A percentile compares a stretch with the other conserved stretches of the same genome.
Conservation (phyloP, 805 yeast genomes). For the Kluyveromyces nonfermentans region DNA sequence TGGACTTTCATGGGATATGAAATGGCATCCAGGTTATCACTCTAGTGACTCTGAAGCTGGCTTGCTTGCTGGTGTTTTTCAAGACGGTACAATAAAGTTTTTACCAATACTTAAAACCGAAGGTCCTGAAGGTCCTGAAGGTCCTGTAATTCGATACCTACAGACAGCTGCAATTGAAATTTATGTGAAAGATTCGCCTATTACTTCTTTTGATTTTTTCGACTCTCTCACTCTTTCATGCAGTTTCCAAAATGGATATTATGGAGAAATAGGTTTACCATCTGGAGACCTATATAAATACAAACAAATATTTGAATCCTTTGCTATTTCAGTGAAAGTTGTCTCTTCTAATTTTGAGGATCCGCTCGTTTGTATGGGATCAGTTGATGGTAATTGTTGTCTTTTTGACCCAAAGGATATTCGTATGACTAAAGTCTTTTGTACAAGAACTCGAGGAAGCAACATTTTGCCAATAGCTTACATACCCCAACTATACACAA, state of each 20-base stretch:
- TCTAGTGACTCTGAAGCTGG: conserved; percentile 25
- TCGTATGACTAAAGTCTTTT: conserved; percentile 21
- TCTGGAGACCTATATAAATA: conserved; percentile 30
- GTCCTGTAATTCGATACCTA: conserved; percentile 11
- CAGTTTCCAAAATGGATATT: conserved; percentile 50
- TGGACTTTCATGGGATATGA: conserved; percentile 35
- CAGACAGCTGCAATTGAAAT: conserved; percentile 21
- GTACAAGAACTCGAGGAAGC: conserved; percentile 28
- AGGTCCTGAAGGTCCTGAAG: not conserved
- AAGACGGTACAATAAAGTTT: conserved; percentile 49
- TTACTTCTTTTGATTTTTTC: conserved; percentile 42
- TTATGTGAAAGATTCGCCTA: conserved; percentile 21
- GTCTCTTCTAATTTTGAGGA: conserved; percentile 31
- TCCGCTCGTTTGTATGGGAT: conserved; percentile 26
- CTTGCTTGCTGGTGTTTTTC: conserved; percentile 42
- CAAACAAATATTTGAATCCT: conserved; percentile 31
- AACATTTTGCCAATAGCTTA: conserved; percentile 23
- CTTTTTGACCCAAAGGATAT: conserved; percentile 31
- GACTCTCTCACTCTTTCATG: conserved; percentile 37
- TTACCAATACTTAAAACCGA: conserved; percentile 29
- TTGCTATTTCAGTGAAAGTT: conserved; percentile 28
- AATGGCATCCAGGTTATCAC: conserved; percentile 29
- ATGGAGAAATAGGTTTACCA: conserved; percentile 45
- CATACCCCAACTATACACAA: conserved; percentile 29
- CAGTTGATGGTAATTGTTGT: conserved; percentile 36